Percentiles rank a stretch among this genome's conserved stretches.
These are phyloP conservation scores for Kuraishia ogatae DNA, from an alignment of 805 yeast genomes.

Conservation along the genomic window DNA sequence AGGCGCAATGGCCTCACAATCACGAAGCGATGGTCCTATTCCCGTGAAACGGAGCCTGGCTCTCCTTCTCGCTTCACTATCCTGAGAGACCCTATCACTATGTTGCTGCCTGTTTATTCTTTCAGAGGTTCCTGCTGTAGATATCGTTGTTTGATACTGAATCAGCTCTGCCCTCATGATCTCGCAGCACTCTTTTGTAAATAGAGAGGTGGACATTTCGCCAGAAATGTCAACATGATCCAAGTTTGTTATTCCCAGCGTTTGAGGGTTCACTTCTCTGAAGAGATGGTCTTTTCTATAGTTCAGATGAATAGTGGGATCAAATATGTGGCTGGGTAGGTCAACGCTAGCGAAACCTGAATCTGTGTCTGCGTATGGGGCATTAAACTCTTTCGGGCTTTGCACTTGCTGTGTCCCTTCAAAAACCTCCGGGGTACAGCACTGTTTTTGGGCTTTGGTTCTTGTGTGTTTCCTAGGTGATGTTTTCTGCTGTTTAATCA, in stretches of 20 bases:
- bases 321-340: constrained; percentile 7
- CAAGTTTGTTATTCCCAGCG: constrained; percentile 7
- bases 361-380: not conserved
- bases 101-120: not conserved
- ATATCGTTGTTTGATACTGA: not conserved
- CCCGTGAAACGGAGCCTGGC: not conserved
- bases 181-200: constrained; percentile 3
- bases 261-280: constrained; percentile 8
- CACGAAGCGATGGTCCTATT: constrained; percentile 16
- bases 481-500: too few relatives aligned
- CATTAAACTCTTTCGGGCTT: not conserved
- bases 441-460: too few relatives aligned
- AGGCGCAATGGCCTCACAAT: constrained; percentile 26
- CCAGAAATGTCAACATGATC: constrained; percentile 15
- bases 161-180: constrained; percentile 1
- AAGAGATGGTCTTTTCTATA: constrained; percentile 9
- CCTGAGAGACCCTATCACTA: not conserved
- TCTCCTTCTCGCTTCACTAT: not conserved
- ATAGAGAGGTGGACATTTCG: constrained; percentile 23
- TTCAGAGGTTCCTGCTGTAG: not conserved
- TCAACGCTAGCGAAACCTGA: not conserved
- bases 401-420: not conserved
- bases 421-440: not conserved
- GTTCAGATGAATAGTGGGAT: constrained; percentile 15
- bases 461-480: too few relatives aligned